These are phyloP conservation scores for Stentor coeruleus DNA, from an alignment of 73 alveolate species.

Conservation along the genomic window DNA sequence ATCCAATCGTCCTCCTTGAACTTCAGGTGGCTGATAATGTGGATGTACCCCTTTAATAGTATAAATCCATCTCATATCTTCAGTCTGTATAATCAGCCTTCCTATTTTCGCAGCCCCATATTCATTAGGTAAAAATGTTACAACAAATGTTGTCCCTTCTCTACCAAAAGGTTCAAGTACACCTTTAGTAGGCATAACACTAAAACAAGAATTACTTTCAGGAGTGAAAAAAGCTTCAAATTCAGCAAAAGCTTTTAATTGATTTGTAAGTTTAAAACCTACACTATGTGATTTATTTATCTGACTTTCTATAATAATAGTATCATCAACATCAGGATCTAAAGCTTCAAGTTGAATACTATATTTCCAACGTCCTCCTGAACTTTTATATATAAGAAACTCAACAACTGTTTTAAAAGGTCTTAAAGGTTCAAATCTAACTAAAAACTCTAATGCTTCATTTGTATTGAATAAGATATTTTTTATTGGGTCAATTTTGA, in stretches of 20 bases:
- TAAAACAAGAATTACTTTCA: conserved; percentile 89
- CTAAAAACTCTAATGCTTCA: conserved; percentile 79
- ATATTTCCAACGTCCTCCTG: conserved; percentile 98
- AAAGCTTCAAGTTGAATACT: conserved; percentile 88
- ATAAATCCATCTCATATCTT: conserved; percentile 96
- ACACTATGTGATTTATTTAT: conserved; percentile 87
- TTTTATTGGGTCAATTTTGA: conserved; percentile 76
- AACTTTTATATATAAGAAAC: conserved; percentile 79
- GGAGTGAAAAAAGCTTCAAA: conserved; percentile 95
- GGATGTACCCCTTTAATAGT: conserved; percentile 96
- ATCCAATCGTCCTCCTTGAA: conserved; percentile 67
- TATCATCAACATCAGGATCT: conserved; percentile 96
- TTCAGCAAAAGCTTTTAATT: conserved; percentile 84
- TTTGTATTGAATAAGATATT: conserved; percentile 50
- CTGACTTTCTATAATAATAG: conserved; percentile 83
- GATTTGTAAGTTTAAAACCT: conserved; percentile 86
- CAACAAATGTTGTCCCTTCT: conserved; percentile 94
- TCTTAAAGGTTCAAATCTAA: conserved; percentile 89
- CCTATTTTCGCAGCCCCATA: conserved; percentile 96
- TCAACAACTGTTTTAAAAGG: conserved; percentile 92
- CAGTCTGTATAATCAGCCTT: conserved; percentile 89
- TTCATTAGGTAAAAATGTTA: conserved; percentile 94
- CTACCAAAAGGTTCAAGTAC: conserved; percentile 92
- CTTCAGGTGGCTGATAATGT: conserved; percentile 96
- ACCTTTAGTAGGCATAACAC: conserved; percentile 91